phyloP scores from a whole-genome alignment of 2,329 filamentous ascomycete genomes.

The Elsinoe fawcettii region DNA sequence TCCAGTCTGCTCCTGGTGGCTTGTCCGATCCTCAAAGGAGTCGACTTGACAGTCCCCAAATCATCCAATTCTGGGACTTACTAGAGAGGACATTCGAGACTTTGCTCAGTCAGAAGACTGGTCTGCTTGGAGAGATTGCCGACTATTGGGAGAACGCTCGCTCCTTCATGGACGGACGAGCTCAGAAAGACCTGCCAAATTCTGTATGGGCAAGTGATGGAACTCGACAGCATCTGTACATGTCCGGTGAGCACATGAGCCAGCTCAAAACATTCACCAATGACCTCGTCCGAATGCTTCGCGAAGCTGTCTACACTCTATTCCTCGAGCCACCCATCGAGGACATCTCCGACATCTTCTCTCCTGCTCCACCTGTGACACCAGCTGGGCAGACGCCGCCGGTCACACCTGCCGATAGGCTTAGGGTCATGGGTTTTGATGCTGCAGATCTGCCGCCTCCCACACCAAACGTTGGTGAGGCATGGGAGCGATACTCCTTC shows the following conservation, averaged over 20 bases:
- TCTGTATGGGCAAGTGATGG: slow-evolving; percentile 50
- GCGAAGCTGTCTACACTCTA: slow-evolving; percentile 70
- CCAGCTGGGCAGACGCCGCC: slow-evolving; percentile 45
- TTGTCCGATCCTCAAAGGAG: slow-evolving; percentile 16
- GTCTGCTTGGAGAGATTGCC: slow-evolving; percentile 78
- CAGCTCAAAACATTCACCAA: slow-evolving; percentile 70
- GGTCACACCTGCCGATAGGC: slow-evolving; percentile 54
- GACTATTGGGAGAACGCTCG: slow-evolving; percentile 93
- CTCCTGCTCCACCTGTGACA: slow-evolving; percentile 65
- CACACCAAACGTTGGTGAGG: slow-evolving; percentile 64
- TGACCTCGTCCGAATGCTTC: slow-evolving; percentile 75
- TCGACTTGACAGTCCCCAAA: slow-evolving; percentile 67
- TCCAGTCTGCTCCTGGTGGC: slow-evolving; percentile 60
- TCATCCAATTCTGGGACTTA: slow-evolving; percentile 90
- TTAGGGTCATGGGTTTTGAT: slow-evolving; percentile 68
- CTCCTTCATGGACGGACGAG: slow-evolving; percentile 79
- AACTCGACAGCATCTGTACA: slow-evolving; percentile 69
- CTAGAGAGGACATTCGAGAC: slow-evolving; percentile 65
- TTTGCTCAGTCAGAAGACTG: slow-evolving; percentile 65
- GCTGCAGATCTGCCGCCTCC: slow-evolving; percentile 68
- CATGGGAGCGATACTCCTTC: slow-evolving; percentile 91
- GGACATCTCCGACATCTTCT: slow-evolving; percentile 80
- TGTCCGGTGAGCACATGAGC: slow-evolving; percentile 61
- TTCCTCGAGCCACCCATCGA: slow-evolving; percentile 85
- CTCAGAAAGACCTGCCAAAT: slow-evolving; percentile 66